These are phyloP conservation scores for Backusella mclennaniae DNA, from an alignment of 192 early-diverging fungal species.

Conservation along the genomic window DNA sequence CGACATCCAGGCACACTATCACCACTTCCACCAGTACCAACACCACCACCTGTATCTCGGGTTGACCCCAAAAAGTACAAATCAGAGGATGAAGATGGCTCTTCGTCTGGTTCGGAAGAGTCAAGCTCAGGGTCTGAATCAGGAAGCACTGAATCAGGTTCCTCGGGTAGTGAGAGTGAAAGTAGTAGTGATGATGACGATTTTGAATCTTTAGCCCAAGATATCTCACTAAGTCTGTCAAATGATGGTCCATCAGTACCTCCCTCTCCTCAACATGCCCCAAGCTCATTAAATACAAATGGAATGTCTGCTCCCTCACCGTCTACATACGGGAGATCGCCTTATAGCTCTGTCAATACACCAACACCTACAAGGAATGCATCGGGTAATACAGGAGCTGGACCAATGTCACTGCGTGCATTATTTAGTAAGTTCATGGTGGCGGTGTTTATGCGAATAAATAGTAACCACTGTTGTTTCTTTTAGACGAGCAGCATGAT, in stretches of 20 bases:
- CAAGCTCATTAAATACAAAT: neutral
- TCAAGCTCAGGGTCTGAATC: neutral
- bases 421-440: constrained; percentile 9
- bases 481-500: neutral
- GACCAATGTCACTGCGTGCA: constrained; percentile 24
- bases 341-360: neutral
- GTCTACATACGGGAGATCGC: neutral
- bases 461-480: neutral
- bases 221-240: constrained; percentile 14
- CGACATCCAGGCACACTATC: constrained; percentile 11
- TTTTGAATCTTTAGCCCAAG: constrained; percentile 16
- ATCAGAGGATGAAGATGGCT: neutral
- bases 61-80: constrained; percentile 16
- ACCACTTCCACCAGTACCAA: constrained; percentile 10
- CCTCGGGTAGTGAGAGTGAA: constrained; percentile 10
- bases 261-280: constrained; percentile 1
- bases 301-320: neutral
- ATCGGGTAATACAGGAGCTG: neutral
- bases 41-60: neutral
- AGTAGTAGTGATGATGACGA: constrained; percentile 24
- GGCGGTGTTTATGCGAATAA: neutral
- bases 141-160: neutral
- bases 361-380: neutral
- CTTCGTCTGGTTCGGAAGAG: constrained; percentile 12
- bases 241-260: constrained; percentile 17